Conservation (phyloP, 768 basidiomycete genomes). For the Clitopilus hobsonii region DNA sequence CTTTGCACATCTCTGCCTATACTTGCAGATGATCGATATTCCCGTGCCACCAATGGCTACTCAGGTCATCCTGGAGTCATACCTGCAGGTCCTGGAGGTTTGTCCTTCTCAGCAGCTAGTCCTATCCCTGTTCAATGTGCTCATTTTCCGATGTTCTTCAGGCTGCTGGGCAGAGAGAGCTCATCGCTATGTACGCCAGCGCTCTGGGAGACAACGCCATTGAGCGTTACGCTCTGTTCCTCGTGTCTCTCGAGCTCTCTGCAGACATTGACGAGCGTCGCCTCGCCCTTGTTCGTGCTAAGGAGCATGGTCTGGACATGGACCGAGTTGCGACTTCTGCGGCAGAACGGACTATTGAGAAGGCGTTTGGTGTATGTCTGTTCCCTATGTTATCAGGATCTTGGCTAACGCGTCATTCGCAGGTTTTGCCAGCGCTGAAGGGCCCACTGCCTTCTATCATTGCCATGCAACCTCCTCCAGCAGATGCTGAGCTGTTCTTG, state of each 20-base stretch:
- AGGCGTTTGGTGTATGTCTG: conserved; percentile 53
- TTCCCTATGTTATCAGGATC: conserved; percentile 1
- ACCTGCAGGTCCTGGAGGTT: conserved; percentile 84
- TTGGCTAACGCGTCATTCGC: conserved; percentile 7
- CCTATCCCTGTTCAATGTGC: neutral
- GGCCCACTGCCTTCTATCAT: conserved; percentile 62
- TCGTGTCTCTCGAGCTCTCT: conserved; percentile 68
- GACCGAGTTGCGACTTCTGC: conserved; percentile 74
- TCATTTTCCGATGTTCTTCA: conserved; percentile 18
- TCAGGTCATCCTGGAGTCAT: conserved; percentile 82
- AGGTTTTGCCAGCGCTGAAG: conserved; percentile 51
- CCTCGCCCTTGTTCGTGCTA: conserved; percentile 67
- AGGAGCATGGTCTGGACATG: conserved; percentile 82
- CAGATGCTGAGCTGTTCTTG: conserved; percentile 57
- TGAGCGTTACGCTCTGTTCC: conserved; percentile 87
- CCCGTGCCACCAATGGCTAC: conserved; percentile 68
- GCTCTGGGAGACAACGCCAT: conserved; percentile 88
- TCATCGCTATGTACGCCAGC: conserved; percentile 93
- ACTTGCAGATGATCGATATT: conserved; percentile 77
- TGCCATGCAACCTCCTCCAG: conserved; percentile 48
- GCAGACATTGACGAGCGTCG: conserved; percentile 62
- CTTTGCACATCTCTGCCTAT: conserved; percentile 91
- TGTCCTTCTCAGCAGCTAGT: conserved; percentile 12
- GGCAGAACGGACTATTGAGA: conserved; percentile 73
- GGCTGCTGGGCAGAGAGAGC: conserved; percentile 72